These are phyloP conservation scores for Apocynum venetum DNA, from an alignment of 257 asterid species.

Conservation along the genomic window DNA sequence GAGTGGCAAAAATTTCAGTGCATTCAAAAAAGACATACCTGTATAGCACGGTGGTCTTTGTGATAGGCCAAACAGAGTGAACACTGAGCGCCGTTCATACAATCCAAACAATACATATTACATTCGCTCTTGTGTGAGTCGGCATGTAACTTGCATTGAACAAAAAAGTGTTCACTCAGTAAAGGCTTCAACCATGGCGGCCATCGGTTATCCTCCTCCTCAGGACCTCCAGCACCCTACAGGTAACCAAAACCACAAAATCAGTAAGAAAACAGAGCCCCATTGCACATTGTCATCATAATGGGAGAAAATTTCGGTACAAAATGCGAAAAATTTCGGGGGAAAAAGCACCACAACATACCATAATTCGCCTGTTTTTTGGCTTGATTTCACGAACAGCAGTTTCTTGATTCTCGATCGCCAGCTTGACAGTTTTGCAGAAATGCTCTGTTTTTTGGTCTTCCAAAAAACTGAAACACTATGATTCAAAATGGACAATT, in stretches of 20 bases:
- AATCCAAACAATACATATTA: constrained; percentile 87
- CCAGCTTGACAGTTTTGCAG: constrained; percentile 46
- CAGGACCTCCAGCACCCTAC: constrained; percentile 61
- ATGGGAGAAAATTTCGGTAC: background rate
- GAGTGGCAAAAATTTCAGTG: background rate
- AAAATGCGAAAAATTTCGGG: background rate
- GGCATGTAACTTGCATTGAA: constrained; percentile 71
- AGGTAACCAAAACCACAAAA: background rate
- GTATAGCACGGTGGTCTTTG: constrained; percentile 67
- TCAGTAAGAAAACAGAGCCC: background rate
- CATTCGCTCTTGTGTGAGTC: constrained; percentile 92
- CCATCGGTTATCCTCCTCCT: constrained; percentile 67
- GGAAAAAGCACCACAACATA: background rate
- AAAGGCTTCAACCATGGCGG: constrained; percentile 78
- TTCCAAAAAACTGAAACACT: background rate
- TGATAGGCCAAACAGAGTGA: constrained; percentile 68
- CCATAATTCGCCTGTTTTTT: constrained; percentile 69
- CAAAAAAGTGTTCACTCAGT: constrained; percentile 63
- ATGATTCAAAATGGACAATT: background rate
- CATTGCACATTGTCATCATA: background rate
- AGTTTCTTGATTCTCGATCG: constrained; percentile 66
- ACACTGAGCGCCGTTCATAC: constrained; percentile 65
- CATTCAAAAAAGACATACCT: constrained; percentile 31
- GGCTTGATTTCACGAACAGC: constrained; percentile 62
- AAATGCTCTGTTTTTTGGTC: constrained; percentile 1